These are phyloP conservation scores for Arabidopsis suecica DNA, from an alignment of 345 rosid species.

Conservation along the genomic window DNA sequence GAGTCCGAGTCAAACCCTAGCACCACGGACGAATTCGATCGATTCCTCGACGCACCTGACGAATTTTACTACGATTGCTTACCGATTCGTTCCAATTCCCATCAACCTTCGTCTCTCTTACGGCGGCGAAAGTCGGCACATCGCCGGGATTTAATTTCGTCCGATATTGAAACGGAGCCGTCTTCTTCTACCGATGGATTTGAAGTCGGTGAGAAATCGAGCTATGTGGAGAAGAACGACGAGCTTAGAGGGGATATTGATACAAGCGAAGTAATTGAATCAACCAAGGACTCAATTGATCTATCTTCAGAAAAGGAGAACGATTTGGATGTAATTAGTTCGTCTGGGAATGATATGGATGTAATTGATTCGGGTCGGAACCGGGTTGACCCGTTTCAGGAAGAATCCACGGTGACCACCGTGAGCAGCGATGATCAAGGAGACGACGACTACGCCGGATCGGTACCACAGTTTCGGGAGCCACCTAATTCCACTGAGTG, in stretches of 20 bases:
- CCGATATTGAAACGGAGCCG: conserved; percentile 7
- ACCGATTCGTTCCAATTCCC: conserved; percentile 38
- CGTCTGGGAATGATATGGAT: conserved; percentile 34
- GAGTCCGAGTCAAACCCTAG: conserved; percentile 13
- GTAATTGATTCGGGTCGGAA: conserved; percentile 31
- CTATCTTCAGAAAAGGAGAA: neutral
- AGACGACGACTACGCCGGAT: conserved; percentile 13
- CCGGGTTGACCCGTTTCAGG: conserved; percentile 39
- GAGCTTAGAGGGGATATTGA: conserved; percentile 38
- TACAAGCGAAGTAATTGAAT: conserved; percentile 17
- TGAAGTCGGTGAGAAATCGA: conserved; percentile 11
- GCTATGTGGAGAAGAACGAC: conserved; percentile 33
- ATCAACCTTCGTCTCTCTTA: conserved; percentile 37
- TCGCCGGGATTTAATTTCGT: neutral
- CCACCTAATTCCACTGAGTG: conserved; percentile 35
- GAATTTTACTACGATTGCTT: conserved; percentile 61
- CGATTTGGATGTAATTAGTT: neutral
- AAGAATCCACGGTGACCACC: conserved; percentile 43
- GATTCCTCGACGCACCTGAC: conserved; percentile 64
- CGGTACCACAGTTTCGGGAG: conserved; percentile 37
- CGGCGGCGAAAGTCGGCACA: conserved; percentile 45
- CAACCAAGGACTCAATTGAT: conserved; percentile 16
- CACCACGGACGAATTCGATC: conserved; percentile 28
- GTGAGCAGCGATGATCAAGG: conserved; percentile 26
- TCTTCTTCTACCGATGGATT: conserved; percentile 28